Percentiles rank a stretch among this genome's conserved stretches.
Conservation (phyloP, 306 rosid species). For the Inga oerstediana region DNA sequence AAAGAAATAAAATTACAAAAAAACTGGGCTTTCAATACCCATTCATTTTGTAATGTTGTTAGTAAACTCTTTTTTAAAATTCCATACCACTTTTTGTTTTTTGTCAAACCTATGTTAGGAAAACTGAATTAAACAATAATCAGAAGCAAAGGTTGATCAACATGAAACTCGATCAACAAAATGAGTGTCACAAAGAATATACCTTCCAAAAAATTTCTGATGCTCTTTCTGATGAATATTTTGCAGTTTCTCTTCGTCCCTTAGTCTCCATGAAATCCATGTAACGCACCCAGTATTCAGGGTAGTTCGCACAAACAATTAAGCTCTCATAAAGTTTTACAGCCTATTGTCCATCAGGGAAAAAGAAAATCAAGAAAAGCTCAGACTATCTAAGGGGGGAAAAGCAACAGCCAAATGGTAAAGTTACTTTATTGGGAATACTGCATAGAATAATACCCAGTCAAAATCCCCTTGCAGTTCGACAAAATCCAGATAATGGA, state of each 20-base stretch:
- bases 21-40: neutral
- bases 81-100: conserved; percentile 17
- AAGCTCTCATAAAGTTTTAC: conserved; percentile 91
- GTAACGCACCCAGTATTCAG: conserved; percentile 94
- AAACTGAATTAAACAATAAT: conserved; percentile 9
- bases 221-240: conserved; percentile 77
- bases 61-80: conserved; percentile 8
- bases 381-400: neutral
- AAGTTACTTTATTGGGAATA: conserved; percentile 30
- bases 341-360: conserved; percentile 50
- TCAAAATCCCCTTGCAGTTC: conserved; percentile 89
- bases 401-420: neutral
- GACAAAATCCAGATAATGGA: conserved; percentile 77
- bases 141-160: conserved; percentile 15
- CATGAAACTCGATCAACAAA: conserved; percentile 33
- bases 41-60: neutral
- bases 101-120: conserved; percentile 12
- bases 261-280: conserved; percentile 83
- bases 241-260: conserved; percentile 95
- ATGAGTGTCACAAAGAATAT: conserved; percentile 23
- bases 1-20: neutral
- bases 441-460: conserved; percentile 63
- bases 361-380: conserved; percentile 30
- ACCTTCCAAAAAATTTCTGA: too few species aligned
- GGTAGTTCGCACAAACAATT: conserved; percentile 89